Evolutionary conservation across 352 stramenopile species (phyloP).

Genomic region (Globisporangium sylvaticum): DNA sequence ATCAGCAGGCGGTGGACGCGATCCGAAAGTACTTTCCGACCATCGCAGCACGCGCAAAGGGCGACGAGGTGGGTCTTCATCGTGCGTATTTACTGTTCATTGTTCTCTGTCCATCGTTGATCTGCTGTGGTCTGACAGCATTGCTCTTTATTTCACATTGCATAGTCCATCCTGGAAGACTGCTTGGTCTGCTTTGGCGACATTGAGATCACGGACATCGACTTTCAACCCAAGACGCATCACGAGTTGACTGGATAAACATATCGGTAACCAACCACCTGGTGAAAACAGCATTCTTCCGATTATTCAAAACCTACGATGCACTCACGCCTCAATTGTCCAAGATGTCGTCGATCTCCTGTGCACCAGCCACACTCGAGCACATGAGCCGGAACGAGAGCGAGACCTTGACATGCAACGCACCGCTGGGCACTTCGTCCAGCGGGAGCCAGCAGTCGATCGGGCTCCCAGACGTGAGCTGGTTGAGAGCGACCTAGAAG

Average conservation of each 20-base stretch:
- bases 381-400: slow-evolving; percentile 85
- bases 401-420: slow-evolving; percentile 51
- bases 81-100: background rate
- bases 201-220: slow-evolving; percentile 31
- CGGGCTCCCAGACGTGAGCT: slow-evolving; percentile 52
- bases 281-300: background rate
- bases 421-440: slow-evolving; percentile 49
- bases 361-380: slow-evolving; percentile 32
- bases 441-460: slow-evolving; percentile 72
- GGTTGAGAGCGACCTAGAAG: slow-evolving; percentile 39
- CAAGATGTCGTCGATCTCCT: slow-evolving; percentile 20
- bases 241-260: background rate
- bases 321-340: background rate
- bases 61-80: slow-evolving; percentile 27
- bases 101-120: background rate
- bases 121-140: background rate
- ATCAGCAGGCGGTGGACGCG: slow-evolving; percentile 47
- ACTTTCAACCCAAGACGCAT: slow-evolving; percentile 7
- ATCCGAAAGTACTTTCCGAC: slow-evolving; percentile 62
- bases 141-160: background rate
- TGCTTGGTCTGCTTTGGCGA: slow-evolving; percentile 48
- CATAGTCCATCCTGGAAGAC: slow-evolving; percentile 24
- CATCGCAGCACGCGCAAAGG: slow-evolving; percentile 42
- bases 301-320: background rate
- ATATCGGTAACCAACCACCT: background rate